A percentile compares a stretch with the other conserved stretches of the same genome.
phyloP scores from a whole-genome alignment of 1,284 basidiomycete genomes.

The Cutaneotrichosporon dermatis region DNA sequence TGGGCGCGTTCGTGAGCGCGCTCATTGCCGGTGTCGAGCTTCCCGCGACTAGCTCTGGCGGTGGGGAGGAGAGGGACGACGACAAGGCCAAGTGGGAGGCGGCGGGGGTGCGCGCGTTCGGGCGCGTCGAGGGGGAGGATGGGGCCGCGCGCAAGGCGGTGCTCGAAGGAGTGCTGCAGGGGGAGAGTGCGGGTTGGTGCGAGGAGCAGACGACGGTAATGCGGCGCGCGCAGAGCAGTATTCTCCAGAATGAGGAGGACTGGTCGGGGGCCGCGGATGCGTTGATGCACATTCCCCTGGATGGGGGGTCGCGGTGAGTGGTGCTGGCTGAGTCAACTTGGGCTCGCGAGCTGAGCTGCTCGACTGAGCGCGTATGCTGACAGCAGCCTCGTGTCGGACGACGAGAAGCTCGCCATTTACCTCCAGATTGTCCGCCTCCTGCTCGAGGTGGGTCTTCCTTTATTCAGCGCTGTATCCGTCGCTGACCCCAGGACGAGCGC shows the following conservation, averaged over 20 bases:
- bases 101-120: constrained; percentile 29
- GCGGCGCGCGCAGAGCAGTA: constrained; percentile 77
- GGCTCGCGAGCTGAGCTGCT: too few species aligned
- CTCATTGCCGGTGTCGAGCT: constrained; percentile 19
- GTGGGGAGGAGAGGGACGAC: constrained; percentile 16
- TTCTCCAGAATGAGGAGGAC: constrained; percentile 85
- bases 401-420: constrained; percentile 83
- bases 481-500: constrained; percentile 40
- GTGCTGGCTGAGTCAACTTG: too few species aligned
- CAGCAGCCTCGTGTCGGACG: constrained; percentile 64
- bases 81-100: constrained; percentile 24
- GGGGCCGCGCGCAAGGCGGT: constrained; percentile 24
- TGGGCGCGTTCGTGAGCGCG: constrained; percentile 36
- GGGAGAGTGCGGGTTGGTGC: constrained; percentile 61
- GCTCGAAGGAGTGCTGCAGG: constrained; percentile 37
- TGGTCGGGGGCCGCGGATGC: constrained; percentile 88
- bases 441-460: constrained; percentile 67
- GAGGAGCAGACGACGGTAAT: constrained; percentile 90
- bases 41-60: background rate
- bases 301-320: constrained; percentile 76
- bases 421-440: constrained; percentile 89
- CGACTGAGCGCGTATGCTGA: background rate
- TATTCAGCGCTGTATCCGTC: background rate
- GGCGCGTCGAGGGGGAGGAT: constrained; percentile 21
- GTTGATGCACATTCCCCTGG: constrained; percentile 83